Base-by-base conservation (phyloP, 83 land plant genomes). In the Picea engelmannii region DNA sequence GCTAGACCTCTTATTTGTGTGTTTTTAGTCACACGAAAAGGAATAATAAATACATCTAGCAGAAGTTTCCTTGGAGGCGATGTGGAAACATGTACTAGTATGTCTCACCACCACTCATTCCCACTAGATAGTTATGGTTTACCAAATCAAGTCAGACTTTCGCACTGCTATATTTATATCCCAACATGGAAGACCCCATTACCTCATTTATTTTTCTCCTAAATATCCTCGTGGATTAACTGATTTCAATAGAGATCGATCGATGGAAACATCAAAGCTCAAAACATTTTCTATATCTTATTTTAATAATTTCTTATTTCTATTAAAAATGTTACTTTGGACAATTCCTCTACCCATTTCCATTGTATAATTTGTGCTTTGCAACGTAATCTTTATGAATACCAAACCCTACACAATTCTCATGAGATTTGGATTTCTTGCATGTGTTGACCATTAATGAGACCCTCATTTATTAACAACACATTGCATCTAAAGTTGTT, bases 241-340 rank as follows among this genome's bases (percentile, higher is more conserved):
- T 31, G 78, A 75, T 49, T 47, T 49, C 21, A 23, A 23, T 47
- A 12, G 78, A 1, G 60, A 75, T 25, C 4, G 78, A 16, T 35
- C 18, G 58, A 52, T 52, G 15, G 58, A 52, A 52, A 12, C 13
- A 52, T 68, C 18, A 35, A 68, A 38, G 40, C 47, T 69, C 47
- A 17, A 38, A 35, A 16, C 44, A 73, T 20, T 52, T 52, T 52
- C 76, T 73, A 73, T 44, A 71, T n/a, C 55, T 71, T 71, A 42
- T 18, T 71, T 71, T 15, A 10, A 13, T 35, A 27, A 27, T 68
- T 68, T 24, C 7, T 69, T 6, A 4, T 69, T 6, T 17, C 11
- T n/a, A 73, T 73, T 73, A 73, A 73, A 73, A 73, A 71, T 71
- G 76, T n/a, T 47, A 47, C 21, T 73, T 73, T 73, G 76, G 76